Evolutionary conservation across 176 grass and related monocot species (phyloP), one percentile per base, ranked within the genome.

Genomic region (Ampelocalamus luodianensis): DNA sequence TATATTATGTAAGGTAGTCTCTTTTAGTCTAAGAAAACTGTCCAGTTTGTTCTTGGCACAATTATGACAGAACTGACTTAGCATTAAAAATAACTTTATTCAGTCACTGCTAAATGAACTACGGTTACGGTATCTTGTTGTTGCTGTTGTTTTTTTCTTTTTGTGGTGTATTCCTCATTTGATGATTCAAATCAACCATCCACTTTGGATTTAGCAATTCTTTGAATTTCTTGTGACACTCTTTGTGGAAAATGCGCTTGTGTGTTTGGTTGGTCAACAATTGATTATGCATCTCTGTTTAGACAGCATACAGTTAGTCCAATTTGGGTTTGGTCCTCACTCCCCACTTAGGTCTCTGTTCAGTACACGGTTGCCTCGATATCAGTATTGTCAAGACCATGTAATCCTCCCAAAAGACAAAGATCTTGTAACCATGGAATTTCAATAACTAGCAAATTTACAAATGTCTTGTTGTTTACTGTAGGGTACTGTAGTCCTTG

Each of bases 401-500:
- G 18, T 11, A 37, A 60, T 60, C 1, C 74, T 60, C 14, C 10
- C 27, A 15, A 48, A 26, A 8, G 20, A n/a, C 10, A 8, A 27
- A 26, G 5, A 26, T 29, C 27, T 68, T 76, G 14, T 68, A 59
- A 44, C 5, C 27, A 14, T 82, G 26, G 6, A 82, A 38, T 69
- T 65, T 38, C 70, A 46, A 22, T 82, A 67, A 63, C 44, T 8
- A 83, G 23, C 38, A 56, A 32, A 17, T 2, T 54, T 59, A 73
- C 43, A 4, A 74, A 27, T 71, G 8, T 39, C 26, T 23, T 83
- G 2, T 85, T 83, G 10, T 84, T 87, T 70, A 80, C 20, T 75
- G 83, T 65, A 98, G 96, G 96, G 96, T 53, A 95, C 96, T 17
- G 89, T 90, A 24, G 64, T 90, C 20, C 85, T 95, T 72, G 50